Evolutionary conservation across 768 basidiomycete genomes (phyloP).

Genomic region (Russula vinacea): DNA sequence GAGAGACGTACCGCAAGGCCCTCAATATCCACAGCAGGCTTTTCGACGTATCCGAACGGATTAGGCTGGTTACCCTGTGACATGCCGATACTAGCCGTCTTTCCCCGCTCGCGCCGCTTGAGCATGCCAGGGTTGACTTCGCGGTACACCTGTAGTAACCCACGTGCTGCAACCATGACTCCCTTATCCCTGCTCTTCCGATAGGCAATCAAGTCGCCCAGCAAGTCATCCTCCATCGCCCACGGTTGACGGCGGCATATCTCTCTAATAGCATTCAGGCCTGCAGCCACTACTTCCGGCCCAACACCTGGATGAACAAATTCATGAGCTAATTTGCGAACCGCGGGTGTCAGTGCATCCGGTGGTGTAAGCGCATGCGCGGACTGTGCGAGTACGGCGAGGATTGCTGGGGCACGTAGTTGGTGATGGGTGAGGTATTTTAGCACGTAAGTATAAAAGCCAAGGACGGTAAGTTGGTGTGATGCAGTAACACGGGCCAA

Average conservation of each 20-base stretch:
- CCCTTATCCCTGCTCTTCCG: conserved; percentile 93
- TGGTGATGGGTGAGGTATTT: conserved; percentile 93
- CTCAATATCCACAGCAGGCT: conserved; percentile 81
- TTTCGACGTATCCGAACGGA: conserved; percentile 76
- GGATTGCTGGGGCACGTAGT: conserved; percentile 86
- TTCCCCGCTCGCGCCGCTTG: conserved; percentile 86
- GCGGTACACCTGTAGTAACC: conserved; percentile 85
- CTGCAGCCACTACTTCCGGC: conserved; percentile 91
- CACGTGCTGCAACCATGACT: conserved; percentile 84
- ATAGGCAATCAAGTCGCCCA: conserved; percentile 92
- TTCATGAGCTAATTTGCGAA: conserved; percentile 89
- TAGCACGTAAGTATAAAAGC: conserved; percentile 94
- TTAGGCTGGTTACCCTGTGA: conserved; percentile 60
- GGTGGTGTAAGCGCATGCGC: conserved; percentile 95
- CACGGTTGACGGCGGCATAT: conserved; percentile 93
- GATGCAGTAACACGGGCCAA: conserved; percentile 89
- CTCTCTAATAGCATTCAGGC: conserved; percentile 93
- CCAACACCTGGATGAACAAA: conserved; percentile 98
- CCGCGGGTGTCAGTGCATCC: conserved; percentile 82
- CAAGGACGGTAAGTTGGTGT: conserved; percentile 89
- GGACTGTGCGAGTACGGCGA: conserved; percentile 90
- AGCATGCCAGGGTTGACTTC: conserved; percentile 94
- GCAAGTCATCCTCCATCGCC: conserved; percentile 93
- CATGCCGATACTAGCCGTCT: conserved; percentile 80
- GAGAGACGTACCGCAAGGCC: conserved; percentile 70